Conservation (phyloP, 192 early-diverging fungal genomes). For the Pilaira anomala region DNA sequence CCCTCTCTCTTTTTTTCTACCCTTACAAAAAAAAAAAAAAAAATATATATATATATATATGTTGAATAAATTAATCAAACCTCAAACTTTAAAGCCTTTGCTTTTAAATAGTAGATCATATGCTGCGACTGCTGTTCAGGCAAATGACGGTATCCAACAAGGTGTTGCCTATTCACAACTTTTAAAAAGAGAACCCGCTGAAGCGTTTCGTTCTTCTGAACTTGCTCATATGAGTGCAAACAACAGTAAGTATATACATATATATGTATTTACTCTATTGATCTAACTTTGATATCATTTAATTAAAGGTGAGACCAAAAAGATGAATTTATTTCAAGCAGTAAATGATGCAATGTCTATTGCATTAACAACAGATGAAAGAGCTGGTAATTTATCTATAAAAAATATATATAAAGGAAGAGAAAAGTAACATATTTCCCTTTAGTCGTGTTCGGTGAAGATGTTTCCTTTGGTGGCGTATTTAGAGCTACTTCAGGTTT, state of each 20-base stretch:
- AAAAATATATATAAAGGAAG: not conserved
- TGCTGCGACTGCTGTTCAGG: constrained; percentile 40
- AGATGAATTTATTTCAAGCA: constrained; percentile 92
- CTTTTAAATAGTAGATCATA: constrained; percentile 9
- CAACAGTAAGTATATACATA: constrained; percentile 42
- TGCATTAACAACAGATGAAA: constrained; percentile 84
- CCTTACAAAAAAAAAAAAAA: not conserved
- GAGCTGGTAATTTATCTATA: constrained; percentile 51
- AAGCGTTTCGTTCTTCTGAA: constrained; percentile 68
- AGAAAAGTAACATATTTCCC: no score
- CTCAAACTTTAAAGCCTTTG: not conserved
- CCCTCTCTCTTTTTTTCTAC: not conserved
- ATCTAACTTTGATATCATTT: not conserved
- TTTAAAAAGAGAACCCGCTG: constrained; percentile 69
- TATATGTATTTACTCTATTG: not conserved
- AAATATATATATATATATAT: not conserved
- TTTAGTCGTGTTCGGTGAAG: constrained; percentile 92
- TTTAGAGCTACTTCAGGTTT: constrained; percentile 93
- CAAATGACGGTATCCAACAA: constrained; percentile 79
- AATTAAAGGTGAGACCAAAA: constrained; percentile 66
- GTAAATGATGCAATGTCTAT: constrained; percentile 94
- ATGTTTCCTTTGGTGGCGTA: constrained; percentile 97
- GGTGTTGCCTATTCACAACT: constrained; percentile 80
- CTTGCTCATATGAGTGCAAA: constrained; percentile 55
- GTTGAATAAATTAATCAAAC: no score